Percentiles rank a stretch among this genome's conserved stretches.
Conservation (phyloP, 2,329 filamentous ascomycete genomes). For the Epichloe hybrida region DNA sequence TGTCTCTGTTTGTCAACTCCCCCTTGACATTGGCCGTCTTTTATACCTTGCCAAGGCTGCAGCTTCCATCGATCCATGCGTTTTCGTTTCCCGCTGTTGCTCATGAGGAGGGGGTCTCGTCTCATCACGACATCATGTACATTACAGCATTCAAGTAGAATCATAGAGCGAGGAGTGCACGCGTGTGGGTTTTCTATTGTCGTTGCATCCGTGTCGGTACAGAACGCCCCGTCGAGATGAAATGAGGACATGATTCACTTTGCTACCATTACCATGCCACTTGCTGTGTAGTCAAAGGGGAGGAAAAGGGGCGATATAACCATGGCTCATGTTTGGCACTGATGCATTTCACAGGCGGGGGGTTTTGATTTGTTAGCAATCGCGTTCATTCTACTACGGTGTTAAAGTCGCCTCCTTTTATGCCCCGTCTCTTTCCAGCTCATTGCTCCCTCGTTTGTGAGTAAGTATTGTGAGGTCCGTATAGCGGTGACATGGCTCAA, state of each 20-base stretch:
- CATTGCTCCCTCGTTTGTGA: not conserved
- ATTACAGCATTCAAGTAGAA: not conserved
- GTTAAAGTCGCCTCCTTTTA: too few species aligned
- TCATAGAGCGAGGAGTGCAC: not conserved
- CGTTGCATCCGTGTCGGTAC: not conserved
- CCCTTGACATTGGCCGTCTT: too few species aligned
- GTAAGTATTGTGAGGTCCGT: not conserved
- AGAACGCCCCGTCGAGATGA: not conserved
- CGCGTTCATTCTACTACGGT: too few species aligned
- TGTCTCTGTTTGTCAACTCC: too few species aligned
- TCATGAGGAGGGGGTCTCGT: not conserved
- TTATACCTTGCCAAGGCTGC: too few species aligned
- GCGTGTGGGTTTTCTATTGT: not conserved
- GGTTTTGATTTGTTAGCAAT: too few species aligned
- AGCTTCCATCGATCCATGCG: not conserved
- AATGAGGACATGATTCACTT: not conserved
- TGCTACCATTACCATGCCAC: not conserved
- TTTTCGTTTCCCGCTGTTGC: not conserved
- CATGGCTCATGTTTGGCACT: not conserved
- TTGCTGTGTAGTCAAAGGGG: too few species aligned
- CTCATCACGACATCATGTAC: not conserved
- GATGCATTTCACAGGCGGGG: not conserved
- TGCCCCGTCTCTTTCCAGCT: too few species aligned
- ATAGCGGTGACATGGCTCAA: not conserved
- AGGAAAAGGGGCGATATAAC: too few species aligned